Evolutionary conservation across 2,329 filamentous ascomycete genomes (phyloP).

Genomic region (Akanthomyces dipterigenus): DNA sequence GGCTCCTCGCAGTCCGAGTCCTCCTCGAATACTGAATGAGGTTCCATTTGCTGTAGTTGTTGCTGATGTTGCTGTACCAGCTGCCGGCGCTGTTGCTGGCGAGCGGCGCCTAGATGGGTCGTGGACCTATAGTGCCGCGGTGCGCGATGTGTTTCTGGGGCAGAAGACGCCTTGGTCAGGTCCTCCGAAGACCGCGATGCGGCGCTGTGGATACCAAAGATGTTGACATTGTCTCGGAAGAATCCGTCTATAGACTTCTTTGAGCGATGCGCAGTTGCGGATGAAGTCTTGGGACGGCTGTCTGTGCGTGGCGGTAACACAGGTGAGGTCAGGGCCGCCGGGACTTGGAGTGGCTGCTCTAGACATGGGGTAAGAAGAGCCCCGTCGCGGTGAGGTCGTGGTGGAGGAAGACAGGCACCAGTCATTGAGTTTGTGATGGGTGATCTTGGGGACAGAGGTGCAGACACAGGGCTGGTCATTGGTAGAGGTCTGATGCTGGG

Average conservation of each 20-base stretch:
- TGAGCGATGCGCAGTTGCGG: not conserved
- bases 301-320: not conserved
- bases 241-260: constrained; percentile 15
- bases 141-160: constrained; percentile 5
- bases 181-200: constrained; percentile 19
- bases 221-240: constrained; percentile 1
- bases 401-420: constrained; percentile 16
- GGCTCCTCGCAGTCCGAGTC: constrained; percentile 38
- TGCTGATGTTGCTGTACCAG: constrained; percentile 14
- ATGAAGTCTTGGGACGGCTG: constrained; percentile 7
- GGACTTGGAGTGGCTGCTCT: constrained; percentile 5
- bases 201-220: constrained; percentile 17
- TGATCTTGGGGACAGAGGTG: not conserved
- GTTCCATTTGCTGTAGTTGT: constrained; percentile 14
- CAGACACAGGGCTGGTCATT: not conserved
- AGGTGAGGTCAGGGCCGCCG: not conserved
- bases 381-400: constrained; percentile 24
- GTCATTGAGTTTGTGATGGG: not conserved
- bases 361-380: constrained; percentile 19
- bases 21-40: constrained; percentile 40
- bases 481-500: constrained; percentile 21
- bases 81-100: constrained; percentile 15
- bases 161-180: constrained; percentile 14
- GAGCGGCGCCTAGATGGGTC: constrained; percentile 18
- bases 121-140: constrained; percentile 23